Percentiles rank a stretch among this genome's conserved stretches.
Conservation (phyloP, 306 rosid genomes). For the Clitoria ternatea region DNA sequence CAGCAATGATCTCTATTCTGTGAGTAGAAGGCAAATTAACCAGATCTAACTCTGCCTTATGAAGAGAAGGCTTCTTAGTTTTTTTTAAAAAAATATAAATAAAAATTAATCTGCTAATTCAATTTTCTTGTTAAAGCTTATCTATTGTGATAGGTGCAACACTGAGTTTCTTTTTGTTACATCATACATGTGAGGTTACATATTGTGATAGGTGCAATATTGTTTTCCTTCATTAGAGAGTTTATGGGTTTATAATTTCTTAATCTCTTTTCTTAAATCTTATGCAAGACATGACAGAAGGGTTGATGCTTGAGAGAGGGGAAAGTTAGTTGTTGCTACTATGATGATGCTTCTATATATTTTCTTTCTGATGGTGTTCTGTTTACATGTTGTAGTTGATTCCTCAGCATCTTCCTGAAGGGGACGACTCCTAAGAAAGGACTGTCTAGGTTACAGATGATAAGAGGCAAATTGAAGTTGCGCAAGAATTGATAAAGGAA, state of each 20-base stretch:
- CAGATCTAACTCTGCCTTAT: slow-evolving; percentile 3
- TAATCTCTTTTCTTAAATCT: not conserved
- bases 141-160: too few species aligned
- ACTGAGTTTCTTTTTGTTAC: too few species aligned
- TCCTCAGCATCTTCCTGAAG: slow-evolving; percentile 94
- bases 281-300: not conserved
- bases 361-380: slow-evolving; percentile 11
- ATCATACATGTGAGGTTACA: too few species aligned
- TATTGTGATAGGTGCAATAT: too few species aligned
- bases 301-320: not conserved
- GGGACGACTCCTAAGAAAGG: slow-evolving; percentile 90
- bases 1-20: slow-evolving; percentile 20
- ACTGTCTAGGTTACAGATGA: slow-evolving; percentile 90
- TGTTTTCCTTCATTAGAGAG: not conserved
- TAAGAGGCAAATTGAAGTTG: slow-evolving; percentile 80
- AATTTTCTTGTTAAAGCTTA: too few species aligned
- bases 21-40: slow-evolving; percentile 25
- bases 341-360: not conserved
- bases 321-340: too few species aligned
- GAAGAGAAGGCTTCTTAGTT: not conserved
- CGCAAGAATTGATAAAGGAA: slow-evolving; percentile 83
- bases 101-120: too few species aligned
- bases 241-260: not conserved
- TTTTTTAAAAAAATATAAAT: too few species aligned
- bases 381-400: slow-evolving; percentile 55